Evolutionary conservation across 1,284 basidiomycete species (phyloP).

Genomic region (Thelephora terrestris): DNA sequence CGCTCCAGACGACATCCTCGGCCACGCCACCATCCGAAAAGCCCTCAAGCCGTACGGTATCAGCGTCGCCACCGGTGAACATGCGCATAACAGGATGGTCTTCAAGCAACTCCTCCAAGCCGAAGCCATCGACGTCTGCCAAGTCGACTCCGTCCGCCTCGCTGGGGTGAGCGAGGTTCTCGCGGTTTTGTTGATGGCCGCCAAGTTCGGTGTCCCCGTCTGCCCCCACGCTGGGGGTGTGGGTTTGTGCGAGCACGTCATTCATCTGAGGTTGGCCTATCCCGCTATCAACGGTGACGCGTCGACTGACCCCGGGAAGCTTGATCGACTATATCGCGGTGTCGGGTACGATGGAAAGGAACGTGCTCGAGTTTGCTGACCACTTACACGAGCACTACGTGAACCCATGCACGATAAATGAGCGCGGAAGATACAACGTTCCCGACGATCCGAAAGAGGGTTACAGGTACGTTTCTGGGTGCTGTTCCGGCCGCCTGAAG

Average conservation of each 20-base stretch:
- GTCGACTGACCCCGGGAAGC: slow-evolving; percentile 22
- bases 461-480: slow-evolving; percentile 43
- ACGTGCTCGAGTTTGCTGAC: slow-evolving; percentile 84
- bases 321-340: slow-evolving; percentile 90
- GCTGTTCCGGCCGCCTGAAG: not conserved
- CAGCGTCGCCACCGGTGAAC: slow-evolving; percentile 93
- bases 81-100: slow-evolving; percentile 93
- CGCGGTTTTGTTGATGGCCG: slow-evolving; percentile 88
- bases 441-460: slow-evolving; percentile 57
- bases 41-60: slow-evolving; percentile 77
- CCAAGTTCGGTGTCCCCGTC: slow-evolving; percentile 85
- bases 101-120: slow-evolving; percentile 96
- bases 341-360: slow-evolving; percentile 86
- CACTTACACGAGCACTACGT: slow-evolving; percentile 93
- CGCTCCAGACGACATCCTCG: slow-evolving; percentile 84
- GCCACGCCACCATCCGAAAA: slow-evolving; percentile 75
- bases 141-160: slow-evolving; percentile 91
- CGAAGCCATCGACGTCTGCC: slow-evolving; percentile 90
- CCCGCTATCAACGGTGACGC: not conserved
- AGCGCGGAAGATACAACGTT: slow-evolving; percentile 77
- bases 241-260: slow-evolving; percentile 89
- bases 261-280: slow-evolving; percentile 56
- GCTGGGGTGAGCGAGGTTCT: slow-evolving; percentile 92
- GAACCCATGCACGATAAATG: slow-evolving; percentile 84
- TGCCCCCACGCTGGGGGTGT: slow-evolving; percentile 96